Percentiles rank a stretch among this genome's conserved stretches.
phyloP scores from a whole-genome alignment of 1,139 yeast genomes.

The Protomyces pachydermus region DNA sequence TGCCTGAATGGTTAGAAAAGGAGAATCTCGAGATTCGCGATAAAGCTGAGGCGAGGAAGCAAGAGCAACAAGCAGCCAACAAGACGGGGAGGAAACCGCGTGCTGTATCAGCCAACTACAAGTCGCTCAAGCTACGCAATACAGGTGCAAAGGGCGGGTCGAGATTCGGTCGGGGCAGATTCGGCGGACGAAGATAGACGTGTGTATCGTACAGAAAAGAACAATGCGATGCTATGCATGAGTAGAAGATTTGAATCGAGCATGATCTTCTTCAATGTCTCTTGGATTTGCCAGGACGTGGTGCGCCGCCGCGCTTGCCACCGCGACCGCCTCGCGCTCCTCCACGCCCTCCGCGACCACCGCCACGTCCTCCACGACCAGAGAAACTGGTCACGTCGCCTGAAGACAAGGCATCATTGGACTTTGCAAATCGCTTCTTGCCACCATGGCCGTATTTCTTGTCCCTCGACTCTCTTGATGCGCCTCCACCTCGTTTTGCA shows the following conservation, averaged over 20 bases:
- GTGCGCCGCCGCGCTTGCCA: slow-evolving; percentile 16
- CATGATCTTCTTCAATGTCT: neutral
- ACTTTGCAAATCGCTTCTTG: slow-evolving; percentile 64
- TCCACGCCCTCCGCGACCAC: slow-evolving; percentile 6
- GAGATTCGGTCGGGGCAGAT: slow-evolving; percentile 20
- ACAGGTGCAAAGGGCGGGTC: slow-evolving; percentile 19
- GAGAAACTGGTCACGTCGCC: slow-evolving; percentile 11
- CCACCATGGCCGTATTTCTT: slow-evolving; percentile 70
- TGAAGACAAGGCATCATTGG: slow-evolving; percentile 56
- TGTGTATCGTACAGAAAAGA: neutral
- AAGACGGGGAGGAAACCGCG: neutral
- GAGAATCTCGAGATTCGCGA: neutral
- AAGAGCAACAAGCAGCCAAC: neutral
- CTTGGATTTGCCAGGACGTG: slow-evolving; percentile 22
- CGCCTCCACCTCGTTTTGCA: slow-evolving; percentile 46
- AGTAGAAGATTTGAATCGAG: neutral
- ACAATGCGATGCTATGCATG: neutral
- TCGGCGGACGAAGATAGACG: slow-evolving; percentile 6
- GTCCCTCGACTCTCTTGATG: slow-evolving; percentile 64
- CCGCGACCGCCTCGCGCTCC: slow-evolving; percentile 21
- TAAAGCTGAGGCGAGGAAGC: neutral
- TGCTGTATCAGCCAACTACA: slow-evolving; percentile 13
- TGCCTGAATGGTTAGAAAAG: neutral
- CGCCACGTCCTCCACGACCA: neutral
- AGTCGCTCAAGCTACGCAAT: slow-evolving; percentile 23